Evolutionary conservation across 2,329 filamentous ascomycete genomes (phyloP), one percentile per base, ranked within the genome.

Genomic region (Hypocrella siamensis): DNA sequence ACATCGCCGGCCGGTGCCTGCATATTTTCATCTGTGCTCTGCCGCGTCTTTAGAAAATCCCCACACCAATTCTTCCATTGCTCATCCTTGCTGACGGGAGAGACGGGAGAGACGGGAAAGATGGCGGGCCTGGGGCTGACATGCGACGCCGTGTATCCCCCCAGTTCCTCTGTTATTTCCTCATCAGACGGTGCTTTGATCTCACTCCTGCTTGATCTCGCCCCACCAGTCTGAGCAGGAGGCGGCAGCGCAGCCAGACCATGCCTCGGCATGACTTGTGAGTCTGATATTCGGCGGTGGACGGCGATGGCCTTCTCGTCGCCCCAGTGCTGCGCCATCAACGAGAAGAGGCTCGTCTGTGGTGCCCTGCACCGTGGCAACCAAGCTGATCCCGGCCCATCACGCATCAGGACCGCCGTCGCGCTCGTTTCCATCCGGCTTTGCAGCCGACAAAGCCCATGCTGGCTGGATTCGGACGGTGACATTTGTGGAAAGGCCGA

Each of bases 351-450:
- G 4, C 57, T 52, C 26, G 56, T 58, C 1, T 52, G 42, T 2
- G 46, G 38, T 3, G 52, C 51, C 4, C 44, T 43, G 2, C 52
- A 53, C 9, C 51, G 54, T 3, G 64, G 61, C 4, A 63, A 69
- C 69, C 67, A 74, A 16, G 54, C 49, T 1, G 70, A 73, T 6
- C 51, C 38, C 1, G 54, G 43, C 39, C 65, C 62, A 34, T 64
- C 58, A 24, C 62, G 52, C 33, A 59, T 63, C 28, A 76, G 57
- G 10, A 56, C 51, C 7, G 67, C 70, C 3, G 54, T 63, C 5
- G 56, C 64, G 11, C 55, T 58, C 4, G 71, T 76, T 39, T 68
- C 58, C 16, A 75, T 45, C 11, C 46, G 58, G 19, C 67, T 76
- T 18, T 57, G 52, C 16, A 61, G 46, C 9, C 48, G 48, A 12